Evolutionary conservation across 2,329 filamentous ascomycete species (phyloP).

Genomic region (Ceratocystis ficicola): DNA sequence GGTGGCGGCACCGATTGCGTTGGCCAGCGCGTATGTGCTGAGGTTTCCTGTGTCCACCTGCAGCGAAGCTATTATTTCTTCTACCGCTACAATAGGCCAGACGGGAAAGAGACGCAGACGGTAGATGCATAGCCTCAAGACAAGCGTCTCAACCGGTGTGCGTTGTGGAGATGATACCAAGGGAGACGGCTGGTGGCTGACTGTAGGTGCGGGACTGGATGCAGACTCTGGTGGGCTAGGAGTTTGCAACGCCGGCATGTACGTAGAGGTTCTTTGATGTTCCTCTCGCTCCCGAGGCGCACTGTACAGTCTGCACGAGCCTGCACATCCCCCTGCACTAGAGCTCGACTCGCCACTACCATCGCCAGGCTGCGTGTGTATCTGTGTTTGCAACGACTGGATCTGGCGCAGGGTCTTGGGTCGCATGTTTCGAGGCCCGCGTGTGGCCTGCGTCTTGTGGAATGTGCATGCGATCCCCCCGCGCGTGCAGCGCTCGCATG

Average conservation of each 20-base stretch:
- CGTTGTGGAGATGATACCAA: not conserved
- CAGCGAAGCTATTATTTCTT: conserved; percentile 32
- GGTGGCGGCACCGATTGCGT: conserved; percentile 37
- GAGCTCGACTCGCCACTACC: too few relatives aligned
- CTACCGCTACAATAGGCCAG: conserved; percentile 40
- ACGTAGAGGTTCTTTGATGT: not conserved
- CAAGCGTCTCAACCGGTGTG: conserved; percentile 8
- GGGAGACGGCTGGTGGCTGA: not conserved
- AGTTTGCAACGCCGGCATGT: not conserved
- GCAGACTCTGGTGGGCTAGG: not conserved
- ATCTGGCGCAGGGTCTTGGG: conserved; percentile 36
- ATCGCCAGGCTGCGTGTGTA: not conserved
- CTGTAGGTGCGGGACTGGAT: not conserved
- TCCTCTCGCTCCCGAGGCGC: not conserved
- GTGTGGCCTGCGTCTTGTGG: conserved; percentile 33
- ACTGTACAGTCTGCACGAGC: not conserved
- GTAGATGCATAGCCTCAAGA: conserved; percentile 33
- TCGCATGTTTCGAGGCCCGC: conserved; percentile 37
- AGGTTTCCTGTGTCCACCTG: conserved; percentile 29
- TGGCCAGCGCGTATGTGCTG: conserved; percentile 33
- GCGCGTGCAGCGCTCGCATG: conserved; percentile 36
- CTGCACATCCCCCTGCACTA: not conserved
- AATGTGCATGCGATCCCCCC: conserved; percentile 41
- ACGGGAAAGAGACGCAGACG: conserved; percentile 40
- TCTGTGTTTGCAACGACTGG: conserved; percentile 22